These are phyloP conservation scores for Suillus weaverae DNA, from an alignment of 768 basidiomycete genomes.

Conservation along the genomic window DNA sequence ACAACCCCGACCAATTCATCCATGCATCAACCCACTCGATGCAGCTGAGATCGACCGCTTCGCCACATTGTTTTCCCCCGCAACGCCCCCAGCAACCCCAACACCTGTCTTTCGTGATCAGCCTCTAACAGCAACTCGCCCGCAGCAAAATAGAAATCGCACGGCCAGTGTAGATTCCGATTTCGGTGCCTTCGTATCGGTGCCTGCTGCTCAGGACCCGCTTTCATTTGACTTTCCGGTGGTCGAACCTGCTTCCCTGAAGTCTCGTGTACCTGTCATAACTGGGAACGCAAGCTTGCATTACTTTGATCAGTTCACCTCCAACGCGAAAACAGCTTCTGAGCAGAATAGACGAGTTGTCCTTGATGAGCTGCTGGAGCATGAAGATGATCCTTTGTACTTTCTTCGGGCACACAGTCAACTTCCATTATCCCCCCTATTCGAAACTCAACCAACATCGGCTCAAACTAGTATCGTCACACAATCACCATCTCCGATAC, in stretches of 20 bases:
- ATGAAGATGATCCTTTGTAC: conserved; percentile 72
- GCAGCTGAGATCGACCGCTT: conserved; percentile 41
- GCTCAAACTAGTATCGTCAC: conserved; percentile 16
- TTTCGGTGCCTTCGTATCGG: conserved; percentile 63
- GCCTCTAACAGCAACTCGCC: neutral
- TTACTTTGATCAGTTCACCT: conserved; percentile 64
- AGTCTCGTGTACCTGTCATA: neutral
- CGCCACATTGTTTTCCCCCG: conserved; percentile 43
- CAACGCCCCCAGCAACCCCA: conserved; percentile 32
- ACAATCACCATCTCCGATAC: neutral
- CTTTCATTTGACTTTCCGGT: conserved; percentile 25
- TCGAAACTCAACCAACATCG: conserved; percentile 28
- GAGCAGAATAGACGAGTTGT: conserved; percentile 53
- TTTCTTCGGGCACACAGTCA: conserved; percentile 38
- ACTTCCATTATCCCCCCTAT: conserved; percentile 28
- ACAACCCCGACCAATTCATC: neutral
- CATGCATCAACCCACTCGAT: conserved; percentile 7
- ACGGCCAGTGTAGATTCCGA: conserved; percentile 42
- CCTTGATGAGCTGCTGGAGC: conserved; percentile 61
- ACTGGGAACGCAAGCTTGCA: conserved; percentile 32
- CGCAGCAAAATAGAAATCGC: conserved; percentile 13
- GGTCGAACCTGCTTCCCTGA: neutral
- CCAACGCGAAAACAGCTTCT: conserved; percentile 54
- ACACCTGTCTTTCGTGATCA: conserved; percentile 7
- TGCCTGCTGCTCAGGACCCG: conserved; percentile 54